Evolutionary conservation across 371 early-diverging fungal species (phyloP), one percentile per base, ranked within the genome.

Genomic region (Apophysomyces trapeziformis): DNA sequence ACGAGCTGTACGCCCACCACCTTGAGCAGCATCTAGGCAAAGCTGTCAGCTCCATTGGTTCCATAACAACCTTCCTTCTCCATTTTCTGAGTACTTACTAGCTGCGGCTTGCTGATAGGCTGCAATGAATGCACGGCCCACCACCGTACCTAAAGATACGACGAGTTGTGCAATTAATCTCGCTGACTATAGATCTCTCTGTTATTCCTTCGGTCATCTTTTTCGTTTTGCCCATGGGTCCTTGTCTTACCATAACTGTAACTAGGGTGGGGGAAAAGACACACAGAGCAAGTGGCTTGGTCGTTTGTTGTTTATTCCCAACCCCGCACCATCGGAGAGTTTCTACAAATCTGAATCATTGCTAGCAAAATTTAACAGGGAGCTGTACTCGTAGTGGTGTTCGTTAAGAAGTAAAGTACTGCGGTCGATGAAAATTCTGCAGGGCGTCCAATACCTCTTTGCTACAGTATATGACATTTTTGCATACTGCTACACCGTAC

Each of bases 81-180:
- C 3, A 4, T 35, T 50, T 50, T 11, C 21, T 8, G 6, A 50
- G 12, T 36, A 86, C 90, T 69, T 90, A 96, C 95, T 93, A 35
- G 92, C 93, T 50, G 94, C 90, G 11, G 96, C 97, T 73, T 95
- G 92, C 61, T 90, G 92, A 77, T 94, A 96, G 26, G 98, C 97
- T 44, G 95, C 97, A 69, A 93, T 86, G 75, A 96, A 95, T 32
- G 98, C 98, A 73, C 90, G 88, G 45, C 96, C 95, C 43, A 96
- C 84, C 68, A 98, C 94, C 61, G 91, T 92, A 11, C 92, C 83
- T 45, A 96, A 93, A 61, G 89, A 89, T 9, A 96, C 77, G 39
- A 96, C 81, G 73, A 98, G 86, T 78, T 97, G 95, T 44, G 94
- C 90, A 67, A 96, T 86, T 46, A 95, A 77, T 79, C 89, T 78